Percentiles rank a stretch among this genome's conserved stretches.
Evolutionary conservation across 768 basidiomycete species (phyloP).

Genomic region (Boletus insuetus): DNA sequence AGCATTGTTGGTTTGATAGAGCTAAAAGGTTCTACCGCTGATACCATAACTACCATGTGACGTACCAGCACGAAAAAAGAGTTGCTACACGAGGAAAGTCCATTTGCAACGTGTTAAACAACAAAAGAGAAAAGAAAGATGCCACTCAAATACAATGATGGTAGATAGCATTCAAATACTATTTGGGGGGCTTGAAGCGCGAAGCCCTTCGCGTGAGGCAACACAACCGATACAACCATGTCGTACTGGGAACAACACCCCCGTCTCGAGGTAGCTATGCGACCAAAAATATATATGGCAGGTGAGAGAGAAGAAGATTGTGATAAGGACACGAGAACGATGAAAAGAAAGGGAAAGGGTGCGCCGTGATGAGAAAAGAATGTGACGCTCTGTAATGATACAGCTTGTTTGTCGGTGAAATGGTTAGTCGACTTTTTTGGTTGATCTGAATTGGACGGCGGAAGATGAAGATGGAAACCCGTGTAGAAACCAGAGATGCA

Average conservation of each 20-base stretch:
- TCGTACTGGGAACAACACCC: conserved; percentile 13
- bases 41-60: too few relatives aligned
- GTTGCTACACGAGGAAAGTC: too few relatives aligned
- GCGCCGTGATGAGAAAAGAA: conserved; percentile 7
- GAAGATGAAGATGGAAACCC: not conserved
- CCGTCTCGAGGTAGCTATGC: conserved; percentile 18
- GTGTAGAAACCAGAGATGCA: conserved; percentile 7
- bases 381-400: conserved; percentile 18
- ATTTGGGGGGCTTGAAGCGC: conserved; percentile 44
- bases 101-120: not conserved
- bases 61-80: too few relatives aligned
- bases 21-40: too few relatives aligned
- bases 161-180: conserved; percentile 7
- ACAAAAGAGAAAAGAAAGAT: not conserved
- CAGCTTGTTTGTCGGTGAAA: conserved; percentile 6
- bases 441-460: conserved; percentile 15
- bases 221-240: conserved; percentile 26
- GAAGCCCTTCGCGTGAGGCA: conserved; percentile 49
- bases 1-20: too few relatives aligned
- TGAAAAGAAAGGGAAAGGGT: not conserved
- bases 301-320: conserved; percentile 16
- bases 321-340: not conserved
- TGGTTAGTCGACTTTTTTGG: conserved; percentile 6
- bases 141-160: not conserved
- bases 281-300: conserved; percentile 32